Percentiles rank a stretch among this genome's conserved stretches.
Conservation (phyloP, 306 rosid genomes). For the Mucuna pruriens region DNA sequence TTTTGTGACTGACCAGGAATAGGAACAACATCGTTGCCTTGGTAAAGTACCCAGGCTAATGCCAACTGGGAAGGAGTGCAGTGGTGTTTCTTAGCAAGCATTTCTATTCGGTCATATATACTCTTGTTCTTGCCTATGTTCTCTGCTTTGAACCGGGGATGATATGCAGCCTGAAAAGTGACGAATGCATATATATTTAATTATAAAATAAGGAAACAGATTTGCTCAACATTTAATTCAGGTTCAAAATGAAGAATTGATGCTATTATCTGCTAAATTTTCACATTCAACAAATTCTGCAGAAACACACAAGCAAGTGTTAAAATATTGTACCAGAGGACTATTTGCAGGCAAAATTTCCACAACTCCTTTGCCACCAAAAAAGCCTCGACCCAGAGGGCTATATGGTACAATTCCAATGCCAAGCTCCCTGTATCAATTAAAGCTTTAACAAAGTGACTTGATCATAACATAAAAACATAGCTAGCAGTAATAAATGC, state of each 20-base stretch:
- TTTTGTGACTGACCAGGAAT: conserved; percentile 33
- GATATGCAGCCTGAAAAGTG: conserved; percentile 37
- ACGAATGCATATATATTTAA: not conserved
- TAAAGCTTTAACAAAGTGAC: not conserved
- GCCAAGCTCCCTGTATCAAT: conserved; percentile 53
- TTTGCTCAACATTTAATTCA: not conserved
- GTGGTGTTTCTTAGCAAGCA: conserved; percentile 50
- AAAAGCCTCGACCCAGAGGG: conserved; percentile 83
- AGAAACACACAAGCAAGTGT: not conserved
- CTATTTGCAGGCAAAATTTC: conserved; percentile 57
- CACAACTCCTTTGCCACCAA: conserved; percentile 69
- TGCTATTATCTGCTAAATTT: not conserved
- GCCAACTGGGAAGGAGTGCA: conserved; percentile 61
- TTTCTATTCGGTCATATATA: conserved; percentile 52
- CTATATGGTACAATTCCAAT: conserved; percentile 80
- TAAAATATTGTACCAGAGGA: conserved; percentile 45
- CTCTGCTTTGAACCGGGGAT: conserved; percentile 60
- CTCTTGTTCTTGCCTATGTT: conserved; percentile 46
- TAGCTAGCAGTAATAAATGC: too few relatives aligned
- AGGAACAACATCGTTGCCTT: conserved; percentile 57
- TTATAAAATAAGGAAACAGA: not conserved
- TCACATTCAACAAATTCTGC: not conserved
- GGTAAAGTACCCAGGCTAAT: conserved; percentile 64
- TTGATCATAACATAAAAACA: not conserved
- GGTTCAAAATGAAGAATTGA: not conserved